Evolutionary conservation across 2,329 filamentous ascomycete species (phyloP), one percentile per base, ranked within the genome.

Genomic region (Mycosphaerella sp.): DNA sequence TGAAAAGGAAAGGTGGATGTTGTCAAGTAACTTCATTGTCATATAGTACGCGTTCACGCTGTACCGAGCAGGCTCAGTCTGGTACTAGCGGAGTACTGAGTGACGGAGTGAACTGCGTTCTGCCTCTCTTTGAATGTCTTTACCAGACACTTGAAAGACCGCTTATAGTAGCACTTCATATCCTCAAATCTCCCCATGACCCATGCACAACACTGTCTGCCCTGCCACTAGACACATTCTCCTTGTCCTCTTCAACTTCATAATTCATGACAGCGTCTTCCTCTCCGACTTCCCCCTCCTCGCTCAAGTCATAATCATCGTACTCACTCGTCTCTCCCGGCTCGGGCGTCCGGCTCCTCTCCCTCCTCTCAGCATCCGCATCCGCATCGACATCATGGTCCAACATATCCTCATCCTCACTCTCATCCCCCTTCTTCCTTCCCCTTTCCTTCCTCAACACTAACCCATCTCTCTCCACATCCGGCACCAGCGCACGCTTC

Each of bases 391-490:
- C 5, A 6, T 38, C 34, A 8, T 38, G 10, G 32, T 59, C 57
- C 45, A 56, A 38, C 55, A 59, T 62, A 45, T 57, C 57, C 21
- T 56, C 54, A 46, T 59, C 53, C 43, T 47, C 53, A 38, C 29
- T 29, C 38, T 47, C 53, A 38, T 32, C 26, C 29, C 12, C 29
- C 48, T 3, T 11, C 36, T 12, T 32, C 50, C 11, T 43, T 43
- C 29, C 29, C 23, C 9, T 40, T 38, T 17, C 29, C 23, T 12
- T 42, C 36, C 8, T 34, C 26, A 38, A 38, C 4, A 38, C 34
- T 11, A 42, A 32, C 31, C 29, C 48, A 42, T 44, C 50, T 7
- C 23, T 46, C 10, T 47, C 52, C n/a, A 46, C 53, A 21, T 48
- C 38, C 38, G 51, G 42, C 11, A 53, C 47, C 31, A 45, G 23